Evolutionary conservation across 345 rosid species (phyloP), one percentile per base, ranked within the genome.

Genomic region (Moringa oleifera): DNA sequence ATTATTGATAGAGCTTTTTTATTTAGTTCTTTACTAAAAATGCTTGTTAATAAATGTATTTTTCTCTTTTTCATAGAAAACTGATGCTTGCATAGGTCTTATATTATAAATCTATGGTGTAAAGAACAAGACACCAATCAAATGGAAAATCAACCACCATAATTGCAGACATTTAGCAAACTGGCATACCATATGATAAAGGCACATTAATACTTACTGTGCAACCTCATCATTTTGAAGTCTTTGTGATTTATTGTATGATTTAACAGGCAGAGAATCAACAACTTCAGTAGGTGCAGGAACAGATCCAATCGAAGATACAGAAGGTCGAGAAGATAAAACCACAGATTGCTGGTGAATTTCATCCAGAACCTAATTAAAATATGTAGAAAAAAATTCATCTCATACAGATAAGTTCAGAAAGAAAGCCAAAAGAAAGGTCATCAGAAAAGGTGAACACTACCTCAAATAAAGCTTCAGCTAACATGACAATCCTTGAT

Each of bases 381-480:
- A 55, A 33, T 52, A 73, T 20, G 41, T 23, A 59, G 21, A 63
- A 23, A 52, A 67, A 57, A 11, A 46, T 51, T 66, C 66, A 80
- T 75, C 71, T 63, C 68, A 73, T 37, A 73, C n/a, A 68, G 62
- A 73, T 15, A 57, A n/a, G 65, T 31, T 59, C 21, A 20, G 10
- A 23, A 16, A 12, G 9, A 37, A 45, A 51, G 55, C 55, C 31
- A 33, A 33, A 33, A 20, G 23, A 17, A 59, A 52, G 15, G 45
- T 58, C 63, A 23, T 10, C 55, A 55, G 28, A 11, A 37, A 7
- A 49, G 47, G 20, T 15, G 51, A 55, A 64, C 62, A 41, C 70
- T 65, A 90, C 99, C 97, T 94, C 99, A 75, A 94, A 94, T 20
- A 94, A 74, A 66, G 97, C 99, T 83, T 94, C 99, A 50, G 97